Evolutionary conservation across 2,329 filamentous ascomycete species (phyloP).

Genomic region (Raffaelea albimanens): DNA sequence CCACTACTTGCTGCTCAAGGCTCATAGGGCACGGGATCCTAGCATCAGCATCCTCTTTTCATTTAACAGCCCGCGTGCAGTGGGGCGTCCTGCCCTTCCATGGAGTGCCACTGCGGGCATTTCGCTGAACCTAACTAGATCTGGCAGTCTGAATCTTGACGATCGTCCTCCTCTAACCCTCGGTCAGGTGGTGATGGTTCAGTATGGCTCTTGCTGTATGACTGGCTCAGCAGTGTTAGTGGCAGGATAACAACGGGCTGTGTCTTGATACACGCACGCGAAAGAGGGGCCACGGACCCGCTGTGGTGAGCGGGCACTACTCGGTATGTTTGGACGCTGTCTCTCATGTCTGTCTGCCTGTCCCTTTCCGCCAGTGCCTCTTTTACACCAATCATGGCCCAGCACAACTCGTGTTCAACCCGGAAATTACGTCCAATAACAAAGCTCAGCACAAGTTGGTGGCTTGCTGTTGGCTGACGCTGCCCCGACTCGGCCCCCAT

Average conservation of each 20-base stretch:
- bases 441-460: slow-evolving; percentile 15
- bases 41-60: neutral
- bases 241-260: too few species aligned
- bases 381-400: slow-evolving; percentile 27
- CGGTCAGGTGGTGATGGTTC: neutral
- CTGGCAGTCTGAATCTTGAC: slow-evolving; percentile 3
- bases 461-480: slow-evolving; percentile 20
- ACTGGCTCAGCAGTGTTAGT: neutral
- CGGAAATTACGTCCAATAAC: slow-evolving; percentile 29
- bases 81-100: slow-evolving; percentile 2
- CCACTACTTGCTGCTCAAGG: too few species aligned
- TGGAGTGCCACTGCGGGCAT: slow-evolving; percentile 2
- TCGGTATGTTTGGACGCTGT: too few species aligned
- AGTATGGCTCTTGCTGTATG: neutral
- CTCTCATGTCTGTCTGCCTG: slow-evolving; percentile 17
- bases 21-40: neutral
- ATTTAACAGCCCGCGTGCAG: slow-evolving; percentile 4
- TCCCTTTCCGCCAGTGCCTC: neutral
- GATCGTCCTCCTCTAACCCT: neutral
- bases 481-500: neutral
- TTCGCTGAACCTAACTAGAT: slow-evolving; percentile 8
- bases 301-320: too few species aligned
- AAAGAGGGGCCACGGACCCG: too few species aligned
- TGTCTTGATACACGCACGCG: too few species aligned
- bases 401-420: slow-evolving; percentile 18